Conservation (phyloP, 78 protist genomes). For the Mantamonas sphyraenae region DNA sequence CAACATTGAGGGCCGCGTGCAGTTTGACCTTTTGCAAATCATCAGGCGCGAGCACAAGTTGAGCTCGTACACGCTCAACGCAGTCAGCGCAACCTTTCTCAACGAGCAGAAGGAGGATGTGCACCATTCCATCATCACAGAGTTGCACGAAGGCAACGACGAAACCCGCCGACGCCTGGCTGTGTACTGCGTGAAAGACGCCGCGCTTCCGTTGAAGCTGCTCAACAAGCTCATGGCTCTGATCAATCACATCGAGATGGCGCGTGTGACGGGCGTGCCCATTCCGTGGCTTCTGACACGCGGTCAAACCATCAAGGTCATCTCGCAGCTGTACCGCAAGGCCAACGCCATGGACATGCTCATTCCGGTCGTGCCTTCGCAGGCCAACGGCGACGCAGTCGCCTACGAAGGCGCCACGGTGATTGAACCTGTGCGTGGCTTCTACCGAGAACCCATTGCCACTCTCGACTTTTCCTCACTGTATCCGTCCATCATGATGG, state of each 20-base stretch:
- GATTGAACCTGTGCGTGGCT: conserved; percentile 64
- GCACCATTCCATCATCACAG: conserved; percentile 92
- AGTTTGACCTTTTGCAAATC: conserved; percentile 51
- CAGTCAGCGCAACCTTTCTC: conserved; percentile 90
- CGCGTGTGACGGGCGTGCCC: conserved; percentile 99
- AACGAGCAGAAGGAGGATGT: conserved; percentile 99
- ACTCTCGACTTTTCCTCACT: conserved; percentile 98
- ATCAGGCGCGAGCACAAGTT: conserved; percentile 70
- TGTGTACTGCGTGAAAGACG: conserved; percentile 96
- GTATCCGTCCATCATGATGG: conserved; percentile 99
- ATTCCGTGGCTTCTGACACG: conserved; percentile 76
- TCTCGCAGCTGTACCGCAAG: conserved; percentile 95
- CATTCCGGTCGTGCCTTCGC: conserved; percentile 57
- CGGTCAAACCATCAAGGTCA: conserved; percentile 95
- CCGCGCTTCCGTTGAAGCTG: conserved; percentile 89
- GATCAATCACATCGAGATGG: conserved; percentile 95
- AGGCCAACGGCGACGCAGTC: too few species aligned
- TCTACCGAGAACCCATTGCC: conserved; percentile 86
- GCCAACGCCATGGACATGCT: conserved; percentile 51
- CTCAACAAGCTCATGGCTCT: conserved; percentile 93
- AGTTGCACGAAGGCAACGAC: conserved; percentile 81
- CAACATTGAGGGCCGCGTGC: conserved; percentile 69
- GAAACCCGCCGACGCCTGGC: conserved; percentile 97
- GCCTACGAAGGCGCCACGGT: conserved; percentile 83
- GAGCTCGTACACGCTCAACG: conserved; percentile 92